These are phyloP conservation scores for Pulveroboletus sp. DNA, from an alignment of 768 basidiomycete species.

Conservation along the genomic window DNA sequence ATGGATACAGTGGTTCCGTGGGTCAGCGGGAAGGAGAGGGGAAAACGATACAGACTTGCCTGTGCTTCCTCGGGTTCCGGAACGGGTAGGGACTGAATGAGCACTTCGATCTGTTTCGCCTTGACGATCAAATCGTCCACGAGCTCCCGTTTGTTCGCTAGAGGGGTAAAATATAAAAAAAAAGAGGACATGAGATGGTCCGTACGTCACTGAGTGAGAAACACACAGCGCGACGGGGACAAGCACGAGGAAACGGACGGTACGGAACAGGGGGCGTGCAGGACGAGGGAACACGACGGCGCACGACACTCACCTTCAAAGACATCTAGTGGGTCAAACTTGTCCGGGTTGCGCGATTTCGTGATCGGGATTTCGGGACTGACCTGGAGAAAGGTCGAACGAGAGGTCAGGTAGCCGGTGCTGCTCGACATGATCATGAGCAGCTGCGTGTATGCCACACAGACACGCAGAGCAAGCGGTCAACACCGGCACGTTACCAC, in stretches of 20 bases:
- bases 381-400: constrained; percentile 74
- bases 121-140: constrained; percentile 79
- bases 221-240: background rate
- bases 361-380: constrained; percentile 79
- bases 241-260: background rate
- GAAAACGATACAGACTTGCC: no score
- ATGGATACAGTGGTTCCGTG: background rate
- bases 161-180: background rate
- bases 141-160: constrained; percentile 82
- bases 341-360: constrained; percentile 67
- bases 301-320: constrained; percentile 55
- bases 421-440: constrained; percentile 84
- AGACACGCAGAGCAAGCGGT: no score
- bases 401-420: constrained; percentile 72
- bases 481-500: no score
- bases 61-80: constrained; percentile 77
- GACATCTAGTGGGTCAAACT: constrained; percentile 65
- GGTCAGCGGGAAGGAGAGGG: no score
- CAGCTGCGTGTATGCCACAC: constrained; percentile 42
- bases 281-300: background rate
- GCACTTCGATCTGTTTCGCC: constrained; percentile 83
- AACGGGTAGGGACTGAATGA: constrained; percentile 74
- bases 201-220: background rate
- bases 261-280: background rate
- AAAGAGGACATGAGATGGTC: background rate